Evolutionary conservation across 805 yeast genomes (phyloP), one percentile per base, ranked within the genome.

Genomic region (Schizosaccharomyces osmophilus): DNA sequence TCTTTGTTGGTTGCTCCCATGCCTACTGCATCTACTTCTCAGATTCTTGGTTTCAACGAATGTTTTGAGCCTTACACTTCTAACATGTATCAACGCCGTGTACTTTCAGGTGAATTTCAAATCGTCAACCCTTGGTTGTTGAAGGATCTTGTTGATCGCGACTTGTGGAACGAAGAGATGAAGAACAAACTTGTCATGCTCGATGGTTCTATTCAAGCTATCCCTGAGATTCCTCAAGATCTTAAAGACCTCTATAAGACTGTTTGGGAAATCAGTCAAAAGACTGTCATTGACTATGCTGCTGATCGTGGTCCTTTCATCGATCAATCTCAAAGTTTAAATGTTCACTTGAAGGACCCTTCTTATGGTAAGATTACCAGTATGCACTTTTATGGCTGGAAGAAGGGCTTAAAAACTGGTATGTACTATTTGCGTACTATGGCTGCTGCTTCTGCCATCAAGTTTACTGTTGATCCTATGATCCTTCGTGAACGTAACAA

Each of bases 331-430:
- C 97, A 90, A 76, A 83, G 93, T 59, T 76, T 93, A 78, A 93
- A 90, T 72, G 82, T 93, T 65, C 89, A 87, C 75, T 77, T 93
- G 72, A 81, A 79, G 70, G 83, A 82, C 64, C 97, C 97, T 63
- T 88, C 97, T 1, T 85, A 87, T 90, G 95, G 95, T 68, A 93
- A 93, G 73, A 79, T 93, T 70, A 93, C 97, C 5, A 82, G 93
- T 65, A 93, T 93, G 97, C 98, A 93, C 73, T 93, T 93, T 78
- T 90, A 93, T 71, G 97, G 96, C 59, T 93, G 98, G 98, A 85
- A 86, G 77, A 87, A 85, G 77, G 98, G 98, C 64, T 79, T 93
- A 71, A 93, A 93, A 79, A 93, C 98, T 4, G 98, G 98, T 69
- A 90, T 93, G 94, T 93, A 93, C 78, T 93, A 93, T 74, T 77